These are phyloP conservation scores for Fusarium dimerum DNA, from an alignment of 2,329 filamentous ascomycete species.

Conservation along the genomic window DNA sequence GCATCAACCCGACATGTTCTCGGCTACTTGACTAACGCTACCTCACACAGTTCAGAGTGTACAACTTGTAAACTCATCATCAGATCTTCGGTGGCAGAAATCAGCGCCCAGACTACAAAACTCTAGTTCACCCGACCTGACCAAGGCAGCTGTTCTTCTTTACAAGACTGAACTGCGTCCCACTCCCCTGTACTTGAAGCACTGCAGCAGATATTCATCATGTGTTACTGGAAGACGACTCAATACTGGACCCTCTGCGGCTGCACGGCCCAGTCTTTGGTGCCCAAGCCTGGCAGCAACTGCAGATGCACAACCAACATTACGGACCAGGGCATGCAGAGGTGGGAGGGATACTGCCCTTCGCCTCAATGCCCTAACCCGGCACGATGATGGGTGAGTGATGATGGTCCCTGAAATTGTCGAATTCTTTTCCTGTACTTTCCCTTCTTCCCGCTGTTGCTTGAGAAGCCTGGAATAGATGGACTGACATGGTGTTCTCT, in stretches of 20 bases:
- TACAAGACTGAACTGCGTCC: not conserved
- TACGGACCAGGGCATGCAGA: slow-evolving; percentile 30
- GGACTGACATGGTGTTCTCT: not conserved
- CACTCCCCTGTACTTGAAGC: not conserved
- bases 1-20: not conserved
- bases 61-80: not conserved
- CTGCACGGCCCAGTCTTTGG: slow-evolving; percentile 26
- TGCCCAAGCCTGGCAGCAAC: slow-evolving; percentile 31
- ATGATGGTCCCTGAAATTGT: not conserved
- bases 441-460: not conserved
- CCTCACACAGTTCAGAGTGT: not conserved
- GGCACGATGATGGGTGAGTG: slow-evolving; percentile 28
- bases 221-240: slow-evolving; percentile 38
- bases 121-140: not conserved
- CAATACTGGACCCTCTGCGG: slow-evolving; percentile 36
- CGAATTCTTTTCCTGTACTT: too few relatives aligned
- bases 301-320: slow-evolving; percentile 29
- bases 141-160: not conserved
- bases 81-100: too few relatives aligned
- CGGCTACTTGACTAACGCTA: not conserved
- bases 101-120: too few relatives aligned
- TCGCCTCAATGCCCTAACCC: slow-evolving; percentile 35
- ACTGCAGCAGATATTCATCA: slow-evolving; percentile 18
- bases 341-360: slow-evolving; percentile 36
- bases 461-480: not conserved